Evolutionary conservation across 352 stramenopile genomes (phyloP).

Genomic region (Phytopythium litorale): DNA sequence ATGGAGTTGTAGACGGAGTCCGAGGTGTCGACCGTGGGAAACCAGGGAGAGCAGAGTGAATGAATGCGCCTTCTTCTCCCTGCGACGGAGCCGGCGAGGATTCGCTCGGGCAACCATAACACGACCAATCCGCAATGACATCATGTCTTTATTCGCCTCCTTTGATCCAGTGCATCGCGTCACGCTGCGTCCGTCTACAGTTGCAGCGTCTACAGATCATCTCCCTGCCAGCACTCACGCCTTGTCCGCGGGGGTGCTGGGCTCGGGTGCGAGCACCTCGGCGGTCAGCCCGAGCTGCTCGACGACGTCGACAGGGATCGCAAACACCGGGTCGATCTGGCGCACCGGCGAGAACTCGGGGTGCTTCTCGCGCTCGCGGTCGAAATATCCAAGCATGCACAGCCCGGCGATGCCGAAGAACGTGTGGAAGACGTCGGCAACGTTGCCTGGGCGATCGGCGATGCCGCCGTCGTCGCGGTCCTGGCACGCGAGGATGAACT

Average conservation of each 20-base stretch:
- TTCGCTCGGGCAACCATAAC: background rate
- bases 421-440: conserved; percentile 98
- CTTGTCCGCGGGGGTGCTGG: background rate
- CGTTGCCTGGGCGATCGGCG: conserved; percentile 95
- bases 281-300: conserved; percentile 80
- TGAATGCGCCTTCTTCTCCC: background rate
- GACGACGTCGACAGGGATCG: conserved; percentile 91
- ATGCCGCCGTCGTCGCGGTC: conserved; percentile 98
- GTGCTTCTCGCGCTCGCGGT: conserved; percentile 50
- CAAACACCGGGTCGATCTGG: conserved; percentile 94
- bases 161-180: background rate
- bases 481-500: conserved; percentile 95
- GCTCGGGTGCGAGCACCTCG: conserved; percentile 48
- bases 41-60: background rate
- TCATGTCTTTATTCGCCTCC: background rate
- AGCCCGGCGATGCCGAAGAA: conserved; percentile 98
- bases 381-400: conserved; percentile 92
- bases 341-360: conserved; percentile 68
- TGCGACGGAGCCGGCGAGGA: background rate
- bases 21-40: conserved; percentile 2
- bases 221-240: background rate
- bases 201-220: background rate
- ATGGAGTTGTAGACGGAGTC: conserved; percentile 68
- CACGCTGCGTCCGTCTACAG: background rate
- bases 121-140: background rate